Evolutionary conservation across 108 stramenopile species (phyloP).

Genomic region (Mediolabrus comicus): DNA sequence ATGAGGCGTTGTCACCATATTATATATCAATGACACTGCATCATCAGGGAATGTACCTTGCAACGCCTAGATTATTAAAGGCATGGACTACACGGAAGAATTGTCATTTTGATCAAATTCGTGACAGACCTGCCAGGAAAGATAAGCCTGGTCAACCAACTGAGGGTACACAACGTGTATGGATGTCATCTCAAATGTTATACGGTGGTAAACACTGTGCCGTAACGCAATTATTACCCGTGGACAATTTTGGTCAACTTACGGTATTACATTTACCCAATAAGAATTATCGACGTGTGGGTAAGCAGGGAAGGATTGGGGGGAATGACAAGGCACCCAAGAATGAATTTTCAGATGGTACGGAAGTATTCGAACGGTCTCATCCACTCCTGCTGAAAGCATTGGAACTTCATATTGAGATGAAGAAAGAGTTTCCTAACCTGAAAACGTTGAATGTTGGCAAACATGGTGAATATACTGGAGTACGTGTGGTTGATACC

Average conservation of each 20-base stretch:
- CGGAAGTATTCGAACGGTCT: constrained; percentile 59
- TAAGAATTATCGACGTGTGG: constrained; percentile 87
- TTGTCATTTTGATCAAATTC: constrained; percentile 67
- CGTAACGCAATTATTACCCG: constrained; percentile 73
- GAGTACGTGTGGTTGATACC: constrained; percentile 72
- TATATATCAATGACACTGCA: constrained; percentile 78
- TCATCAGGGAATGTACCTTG: constrained; percentile 90
- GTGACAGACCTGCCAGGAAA: constrained; percentile 64
- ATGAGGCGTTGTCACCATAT: constrained; percentile 37
- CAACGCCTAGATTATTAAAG: constrained; percentile 60
- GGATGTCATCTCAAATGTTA: constrained; percentile 85
- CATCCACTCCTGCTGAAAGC: constrained; percentile 55
- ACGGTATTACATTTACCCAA: constrained; percentile 84
- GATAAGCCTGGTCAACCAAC: constrained; percentile 64
- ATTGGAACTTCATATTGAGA: constrained; percentile 70
- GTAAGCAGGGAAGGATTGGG: constrained; percentile 57
- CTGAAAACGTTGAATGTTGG: constrained; percentile 31
- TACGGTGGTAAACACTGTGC: constrained; percentile 68
- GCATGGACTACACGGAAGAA: constrained; percentile 68
- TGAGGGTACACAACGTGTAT: constrained; percentile 82
- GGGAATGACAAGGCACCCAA: constrained; percentile 42
- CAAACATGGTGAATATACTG: constrained; percentile 44
- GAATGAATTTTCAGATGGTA: constrained; percentile 74
- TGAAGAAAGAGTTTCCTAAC: constrained; percentile 52
- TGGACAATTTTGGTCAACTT: constrained; percentile 73